These are phyloP conservation scores for Agrostemma githago DNA, from an alignment of 148 eudicot species.

Conservation along the genomic window DNA sequence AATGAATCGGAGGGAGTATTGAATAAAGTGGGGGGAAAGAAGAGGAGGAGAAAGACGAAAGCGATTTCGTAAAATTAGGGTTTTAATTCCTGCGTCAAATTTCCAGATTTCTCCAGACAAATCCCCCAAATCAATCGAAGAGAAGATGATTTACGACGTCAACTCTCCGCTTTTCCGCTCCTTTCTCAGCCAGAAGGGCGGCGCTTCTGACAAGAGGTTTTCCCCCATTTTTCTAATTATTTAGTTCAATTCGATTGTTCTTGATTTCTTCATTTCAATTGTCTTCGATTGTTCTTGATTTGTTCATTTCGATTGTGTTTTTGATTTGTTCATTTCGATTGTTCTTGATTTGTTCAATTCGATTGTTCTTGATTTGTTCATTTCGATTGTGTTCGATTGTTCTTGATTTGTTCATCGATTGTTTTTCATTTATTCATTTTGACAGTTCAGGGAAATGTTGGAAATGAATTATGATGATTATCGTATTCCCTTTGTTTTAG, in stretches of 20 bases:
- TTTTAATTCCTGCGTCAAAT: background rate
- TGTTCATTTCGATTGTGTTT: background rate
- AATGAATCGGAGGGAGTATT: too few relatives aligned
- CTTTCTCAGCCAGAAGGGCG: constrained; percentile 67
- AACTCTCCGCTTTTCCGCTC: constrained; percentile 57
- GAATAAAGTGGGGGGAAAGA: too few relatives aligned
- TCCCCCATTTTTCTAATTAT: background rate
- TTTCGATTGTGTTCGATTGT: background rate
- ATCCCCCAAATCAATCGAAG: background rate
- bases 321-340: background rate
- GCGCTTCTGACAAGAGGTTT: constrained; percentile 54
- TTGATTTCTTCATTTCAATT: too few relatives aligned
- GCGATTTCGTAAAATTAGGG: background rate
- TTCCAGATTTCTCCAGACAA: background rate
- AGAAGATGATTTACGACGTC: constrained; percentile 57
- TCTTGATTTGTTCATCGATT: background rate
- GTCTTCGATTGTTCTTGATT: too few relatives aligned
- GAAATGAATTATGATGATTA: background rate
- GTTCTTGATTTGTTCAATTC: background rate
- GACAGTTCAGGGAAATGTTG: background rate
- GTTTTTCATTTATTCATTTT: background rate
- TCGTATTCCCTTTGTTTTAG: background rate
- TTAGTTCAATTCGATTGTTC: too few relatives aligned
- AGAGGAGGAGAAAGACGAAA: too few relatives aligned
- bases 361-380: too few relatives aligned